Conservation (phyloP, 306 rosid species). For the Hippophae rhamnoides region DNA sequence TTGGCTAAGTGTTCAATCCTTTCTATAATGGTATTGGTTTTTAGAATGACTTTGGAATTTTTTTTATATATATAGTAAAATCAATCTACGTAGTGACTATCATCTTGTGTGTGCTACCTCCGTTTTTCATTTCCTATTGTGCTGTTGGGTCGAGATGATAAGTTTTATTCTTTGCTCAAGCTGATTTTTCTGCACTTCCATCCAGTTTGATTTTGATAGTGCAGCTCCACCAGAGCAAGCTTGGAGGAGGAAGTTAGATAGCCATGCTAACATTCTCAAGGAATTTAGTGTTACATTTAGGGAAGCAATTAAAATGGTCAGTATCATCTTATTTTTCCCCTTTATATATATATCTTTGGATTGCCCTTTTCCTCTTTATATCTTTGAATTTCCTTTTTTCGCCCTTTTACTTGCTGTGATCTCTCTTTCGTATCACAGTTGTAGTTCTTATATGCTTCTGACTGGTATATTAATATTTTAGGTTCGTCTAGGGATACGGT, state of each 20-base stretch:
- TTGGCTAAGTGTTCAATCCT: not conserved
- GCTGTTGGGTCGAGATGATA: not conserved
- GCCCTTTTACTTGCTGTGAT: not conserved
- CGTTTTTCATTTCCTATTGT: not conserved
- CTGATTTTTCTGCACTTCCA: conserved; percentile 16
- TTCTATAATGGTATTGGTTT: not conserved
- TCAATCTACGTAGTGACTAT: not conserved
- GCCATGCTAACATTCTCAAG: conserved; percentile 88
- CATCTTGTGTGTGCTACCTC: not conserved
- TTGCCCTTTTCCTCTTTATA: not conserved
- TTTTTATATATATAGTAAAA: not conserved
- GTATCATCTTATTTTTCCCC: conserved; percentile 20
- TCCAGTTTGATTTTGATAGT: conserved; percentile 86
- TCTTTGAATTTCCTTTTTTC: conserved; percentile 6
- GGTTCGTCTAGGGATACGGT: conserved; percentile 83
- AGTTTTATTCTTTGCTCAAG: not conserved
- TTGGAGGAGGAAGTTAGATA: conserved; percentile 89
- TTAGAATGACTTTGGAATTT: not conserved
- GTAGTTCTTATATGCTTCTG: conserved; percentile 10
- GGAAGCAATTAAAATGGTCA: conserved; percentile 92
- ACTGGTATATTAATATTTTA: conserved; percentile 25
- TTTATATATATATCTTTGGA: conserved; percentile 8
- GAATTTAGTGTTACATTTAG: conserved; percentile 83
- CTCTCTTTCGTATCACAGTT: not conserved
- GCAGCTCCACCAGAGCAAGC: conserved; percentile 98